Conservation (phyloP, 2,329 filamentous ascomycete species). For the Aspergillus quadrilineatus region DNA sequence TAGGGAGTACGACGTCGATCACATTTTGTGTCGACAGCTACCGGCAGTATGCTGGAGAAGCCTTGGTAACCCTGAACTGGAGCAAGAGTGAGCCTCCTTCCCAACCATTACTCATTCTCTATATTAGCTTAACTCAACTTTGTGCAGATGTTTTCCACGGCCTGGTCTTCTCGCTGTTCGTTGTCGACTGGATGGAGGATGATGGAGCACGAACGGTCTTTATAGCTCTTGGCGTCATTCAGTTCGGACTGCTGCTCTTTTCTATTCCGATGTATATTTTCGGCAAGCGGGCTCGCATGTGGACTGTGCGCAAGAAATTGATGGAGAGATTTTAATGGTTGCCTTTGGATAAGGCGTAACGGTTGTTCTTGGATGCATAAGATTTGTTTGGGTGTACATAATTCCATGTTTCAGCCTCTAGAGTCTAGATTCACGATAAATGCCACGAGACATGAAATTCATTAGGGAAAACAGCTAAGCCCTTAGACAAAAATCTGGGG, state of each 20-base stretch:
- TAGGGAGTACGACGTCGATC: conserved; percentile 87
- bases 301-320: conserved; percentile 81
- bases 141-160: conserved; percentile 74
- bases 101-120: background rate
- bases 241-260: conserved; percentile 69
- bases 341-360: background rate
- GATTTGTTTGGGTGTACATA: background rate
- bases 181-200: conserved; percentile 74
- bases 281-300: conserved; percentile 88
- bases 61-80: conserved; percentile 90
- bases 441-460: no score
- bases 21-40: conserved; percentile 95
- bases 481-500: background rate
- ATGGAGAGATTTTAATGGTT: conserved; percentile 63
- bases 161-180: conserved; percentile 82
- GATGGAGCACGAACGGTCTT: conserved; percentile 78
- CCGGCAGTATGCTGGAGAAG: conserved; percentile 88
- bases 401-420: background rate
- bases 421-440: background rate
- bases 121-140: conserved; percentile 13
- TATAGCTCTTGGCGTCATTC: conserved; percentile 79
- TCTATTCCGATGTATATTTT: conserved; percentile 93
- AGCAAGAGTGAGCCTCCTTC: conserved; percentile 65
- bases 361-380: conserved; percentile 1
- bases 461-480: background rate